Conservation (phyloP, 2,329 filamentous ascomycete genomes). For the Monilinia vaccinii-corymbosi region DNA sequence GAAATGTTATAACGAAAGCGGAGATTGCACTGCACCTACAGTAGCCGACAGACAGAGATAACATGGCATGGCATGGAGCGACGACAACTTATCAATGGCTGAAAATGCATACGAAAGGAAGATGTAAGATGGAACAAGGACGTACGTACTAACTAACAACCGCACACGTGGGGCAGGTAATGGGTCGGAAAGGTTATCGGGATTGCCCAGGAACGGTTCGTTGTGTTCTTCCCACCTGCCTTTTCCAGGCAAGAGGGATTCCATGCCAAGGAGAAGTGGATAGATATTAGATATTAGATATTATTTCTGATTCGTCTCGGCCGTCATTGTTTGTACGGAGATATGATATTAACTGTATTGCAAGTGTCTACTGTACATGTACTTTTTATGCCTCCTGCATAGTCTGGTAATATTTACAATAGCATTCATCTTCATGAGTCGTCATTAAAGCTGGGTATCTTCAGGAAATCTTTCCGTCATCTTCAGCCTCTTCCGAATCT, state of each 20-base stretch:
- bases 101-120: neutral
- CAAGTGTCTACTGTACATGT: no score
- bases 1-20: neutral
- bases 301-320: neutral
- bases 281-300: neutral
- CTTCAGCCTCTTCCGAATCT: constrained; percentile 48
- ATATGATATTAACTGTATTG: no score
- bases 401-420: neutral
- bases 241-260: neutral
- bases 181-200: neutral
- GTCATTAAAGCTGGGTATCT: neutral
- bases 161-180: constrained; percentile 6
- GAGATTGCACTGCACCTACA: neutral
- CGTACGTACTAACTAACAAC: neutral
- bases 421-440: constrained; percentile 4
- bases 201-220: neutral
- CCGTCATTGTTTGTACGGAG: neutral
- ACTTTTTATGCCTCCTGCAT: neutral
- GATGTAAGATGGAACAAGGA: neutral
- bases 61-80: neutral
- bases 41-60: neutral
- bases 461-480: neutral
- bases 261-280: constrained; percentile 3
- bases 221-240: neutral
- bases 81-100: neutral